Base-by-base conservation (phyloP, 2,329 filamentous ascomycete species). In the Sarocladiaceae sp. region DNA sequence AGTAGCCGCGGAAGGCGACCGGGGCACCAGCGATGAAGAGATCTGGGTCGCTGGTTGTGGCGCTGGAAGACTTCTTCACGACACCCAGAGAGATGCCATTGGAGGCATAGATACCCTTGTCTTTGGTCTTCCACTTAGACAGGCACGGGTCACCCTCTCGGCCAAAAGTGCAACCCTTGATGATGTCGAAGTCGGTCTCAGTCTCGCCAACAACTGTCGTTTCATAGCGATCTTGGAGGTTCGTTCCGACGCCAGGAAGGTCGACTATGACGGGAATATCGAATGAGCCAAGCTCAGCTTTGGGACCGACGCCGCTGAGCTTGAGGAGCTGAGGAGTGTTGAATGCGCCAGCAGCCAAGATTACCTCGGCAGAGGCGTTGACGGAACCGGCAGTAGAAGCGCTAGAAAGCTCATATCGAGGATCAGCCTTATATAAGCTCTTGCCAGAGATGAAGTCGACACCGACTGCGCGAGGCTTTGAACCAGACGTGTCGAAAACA, bases 171-270 rank as follows among this genome's bases (percentile, higher is more conserved):
- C 61, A 55, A 22, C 60, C 69, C n/a, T 62, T 69, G 15, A 59
- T 61, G 11, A 76, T 15, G 3, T 20, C 12, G 23, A 44, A 62
- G 5, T 68, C 73, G 48, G 74, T n/a, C 10, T 20, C n/a, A 22
- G 23, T 26, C 40, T 44, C 40, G 23, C n/a, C 40, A 4, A 44
- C 17, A 7, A 44, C 22, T 4, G 40, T 26, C 1, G 26, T 31
- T 53, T 65, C 62, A 52, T 64, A 63, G 23, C 61, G 60, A 52
- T 65, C 63, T 53, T 59, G 57, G 15, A 64, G 56, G 64, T 85
- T 84, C 8, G 33, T 71, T 74, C 25, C 84, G 8, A 88, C 83
- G 44, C 82, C 84, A 0, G 82, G 83, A 2, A 83, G 70, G 59
- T 87, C 73, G 2, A 70, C 66, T 39, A 83, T 59, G 8, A 83